Percentiles rank a stretch among this genome's conserved stretches.
phyloP scores from a whole-genome alignment of 352 stramenopile species.

The Pilasporangium apinafurcum region DNA sequence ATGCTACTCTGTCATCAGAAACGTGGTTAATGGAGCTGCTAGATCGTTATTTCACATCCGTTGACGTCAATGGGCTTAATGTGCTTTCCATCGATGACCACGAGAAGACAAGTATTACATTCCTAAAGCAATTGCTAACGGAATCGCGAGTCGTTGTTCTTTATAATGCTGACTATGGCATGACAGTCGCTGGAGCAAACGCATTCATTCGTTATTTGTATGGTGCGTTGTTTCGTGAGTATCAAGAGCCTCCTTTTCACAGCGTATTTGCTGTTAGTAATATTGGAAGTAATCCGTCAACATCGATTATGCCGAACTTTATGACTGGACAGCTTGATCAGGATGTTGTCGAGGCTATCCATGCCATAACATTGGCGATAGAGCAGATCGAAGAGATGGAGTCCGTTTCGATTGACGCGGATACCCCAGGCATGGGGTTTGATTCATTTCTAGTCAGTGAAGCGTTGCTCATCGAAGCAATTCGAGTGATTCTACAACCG shows the following conservation, averaged over 20 bases:
- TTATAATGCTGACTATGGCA: slow-evolving; percentile 23
- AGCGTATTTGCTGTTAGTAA: slow-evolving; percentile 10
- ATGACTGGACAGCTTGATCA: no score
- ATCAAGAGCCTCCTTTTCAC: slow-evolving; percentile 16
- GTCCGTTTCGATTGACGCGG: not conserved
- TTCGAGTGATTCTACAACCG: slow-evolving; percentile 31
- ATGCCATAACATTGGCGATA: slow-evolving; percentile 7
- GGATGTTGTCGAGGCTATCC: slow-evolving; percentile 16
- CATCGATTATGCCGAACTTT: slow-evolving; percentile 2
- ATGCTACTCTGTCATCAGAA: not conserved
- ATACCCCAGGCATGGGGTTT: slow-evolving; percentile 16
- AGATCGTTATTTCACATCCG: slow-evolving; percentile 14
- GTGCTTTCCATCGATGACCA: no score
- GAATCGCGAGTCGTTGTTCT: slow-evolving; percentile 15
- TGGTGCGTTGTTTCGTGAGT: slow-evolving; percentile 16
- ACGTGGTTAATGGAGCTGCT: slow-evolving; percentile 9
- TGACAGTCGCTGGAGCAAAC: slow-evolving; percentile 18
- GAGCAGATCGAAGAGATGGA: slow-evolving; percentile 9
- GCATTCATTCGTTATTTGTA: slow-evolving; percentile 23
- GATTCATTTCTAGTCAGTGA: slow-evolving; percentile 56
- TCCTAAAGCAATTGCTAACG: not conserved
- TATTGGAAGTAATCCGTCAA: not conserved
- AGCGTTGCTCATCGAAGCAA: slow-evolving; percentile 45
- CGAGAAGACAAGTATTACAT: not conserved
- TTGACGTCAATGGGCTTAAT: no score